Base-by-base conservation (phyloP, 768 basidiomycete genomes). In the Gloeostereum incarnatum region DNA sequence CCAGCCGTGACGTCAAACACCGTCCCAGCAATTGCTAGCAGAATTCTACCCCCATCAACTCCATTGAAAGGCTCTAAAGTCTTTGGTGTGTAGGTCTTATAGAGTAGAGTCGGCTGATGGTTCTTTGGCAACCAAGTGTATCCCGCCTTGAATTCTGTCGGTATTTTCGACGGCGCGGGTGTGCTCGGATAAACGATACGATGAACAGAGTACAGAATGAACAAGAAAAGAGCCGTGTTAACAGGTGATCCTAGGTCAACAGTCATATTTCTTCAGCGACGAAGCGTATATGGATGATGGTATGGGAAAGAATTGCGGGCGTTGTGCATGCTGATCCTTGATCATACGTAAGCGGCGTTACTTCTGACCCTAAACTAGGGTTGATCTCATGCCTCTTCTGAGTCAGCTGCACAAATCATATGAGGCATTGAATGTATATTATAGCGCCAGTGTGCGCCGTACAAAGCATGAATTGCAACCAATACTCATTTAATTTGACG, bases 1-100 rank as follows among this genome's bases (percentile, higher is more conserved):
- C 94, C 94, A 3, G 75, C 68, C 0, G 87, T 85, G 33, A 98
- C 94, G 53, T 99, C 96, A 56, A 94, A 99, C 38, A 98, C 93
- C 23, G 67, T 78, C 20, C 87, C 73, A 39, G 81, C 75, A 43
- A 99, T 96, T 0, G 85, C 89, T 9, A 97, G 69, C 50, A 96
- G 56, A 38, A 98, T 93, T 44, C 84, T 66, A 21, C 75, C 75
- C 2, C 72, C 70, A 33, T 81, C 66, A 35, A 63, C 63, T 19
- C 86, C 79, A 47, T 73, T 66, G 56, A 79, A 90, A 1, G 73
- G 73, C 31, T 59, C 64, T 18, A 94, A 64, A 2, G 87, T 81
- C 55, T 72, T 76, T 0, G 93, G 80, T 0, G 87, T 93, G 54
- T 78, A 96, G 0, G 72, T 75, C 54, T 76, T 70, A 61, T 78